Base-by-base conservation (phyloP, 2,329 filamentous ascomycete genomes). In the Esteya vermicola region DNA sequence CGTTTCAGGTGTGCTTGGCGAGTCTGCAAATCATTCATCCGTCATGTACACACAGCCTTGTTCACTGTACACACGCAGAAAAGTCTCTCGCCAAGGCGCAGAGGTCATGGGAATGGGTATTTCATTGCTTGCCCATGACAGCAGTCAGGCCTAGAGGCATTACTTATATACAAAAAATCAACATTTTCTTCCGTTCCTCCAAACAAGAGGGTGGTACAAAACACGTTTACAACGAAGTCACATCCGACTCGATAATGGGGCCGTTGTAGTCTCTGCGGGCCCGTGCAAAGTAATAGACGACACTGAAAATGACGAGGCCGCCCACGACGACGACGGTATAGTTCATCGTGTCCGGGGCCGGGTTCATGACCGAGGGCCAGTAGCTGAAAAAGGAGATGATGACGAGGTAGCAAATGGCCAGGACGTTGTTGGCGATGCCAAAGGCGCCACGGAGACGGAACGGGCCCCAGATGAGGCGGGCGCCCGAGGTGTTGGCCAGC, bases 401-500 rank as follows among this genome's bases (percentile, higher is more conserved):
- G 1, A 57, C 48, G n/a, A 65, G 56, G 46, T 67, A 72, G 6
- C 55, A 39, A 18, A 66, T 51, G 0, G 62, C 60, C 41, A 55
- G 61, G 9, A 52, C 38, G 38, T 68, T 67, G 40, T 67, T 50
- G 1, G 54, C 41, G 3, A 62, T 50, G 0, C 65, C 64, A 39
- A 48, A 57, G 3, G 48, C 43, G 2, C 65, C 65, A 43, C 57
- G 60, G 36, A 67, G 51, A 5, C 68, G 52, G 42, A 64, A 59
- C n/a, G 53, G 46, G 34, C 64, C 57, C 27, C 63, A 63, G 34
- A 70, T 54, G 40, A 71, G 61, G 47, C 71, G 71, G n/a, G 64
- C 67, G 9, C 62, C 60, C 36, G 70, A 62, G 9, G 71, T 58
- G 3, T 64, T 62, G 23, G 60, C 62, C 38, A 68, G 57, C 16